These are phyloP conservation scores for Aristolochia fimbriata DNA, from an alignment of 164 flowering plant species.

Conservation along the genomic window DNA sequence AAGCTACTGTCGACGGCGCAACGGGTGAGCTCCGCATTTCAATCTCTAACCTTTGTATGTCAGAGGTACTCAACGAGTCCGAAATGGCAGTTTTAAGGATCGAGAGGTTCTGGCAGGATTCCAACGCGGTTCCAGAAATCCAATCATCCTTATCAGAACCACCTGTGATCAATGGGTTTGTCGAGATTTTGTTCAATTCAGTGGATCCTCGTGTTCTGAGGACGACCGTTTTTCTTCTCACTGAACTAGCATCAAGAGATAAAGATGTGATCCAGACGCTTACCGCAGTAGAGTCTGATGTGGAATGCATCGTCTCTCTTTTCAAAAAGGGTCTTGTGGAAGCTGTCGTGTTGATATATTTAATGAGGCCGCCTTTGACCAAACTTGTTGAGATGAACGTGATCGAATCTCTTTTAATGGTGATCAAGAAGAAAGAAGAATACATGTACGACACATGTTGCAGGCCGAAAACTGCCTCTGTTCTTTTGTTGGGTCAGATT, in stretches of 20 bases:
- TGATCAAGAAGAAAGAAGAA: conserved; percentile 32
- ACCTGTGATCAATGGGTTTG: conserved; percentile 56
- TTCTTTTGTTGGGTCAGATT: conserved; percentile 42
- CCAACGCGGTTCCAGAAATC: conserved; percentile 30
- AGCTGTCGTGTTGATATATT: conserved; percentile 61
- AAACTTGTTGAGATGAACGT: conserved; percentile 48
- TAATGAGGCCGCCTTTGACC: conserved; percentile 33
- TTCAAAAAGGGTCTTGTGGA: conserved; percentile 63
- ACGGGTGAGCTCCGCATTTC: conserved; percentile 37
- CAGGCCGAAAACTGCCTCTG: conserved; percentile 52
- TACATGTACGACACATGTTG: conserved; percentile 31
- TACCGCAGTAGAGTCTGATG: conserved; percentile 58
- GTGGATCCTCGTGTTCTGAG: conserved; percentile 43
- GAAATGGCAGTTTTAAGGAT: conserved; percentile 58
- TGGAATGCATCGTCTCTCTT: conserved; percentile 51
- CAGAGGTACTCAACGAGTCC: conserved; percentile 45
- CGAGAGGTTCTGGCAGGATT: conserved; percentile 45
- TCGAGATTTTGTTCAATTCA: conserved; percentile 68
- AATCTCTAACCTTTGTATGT: conserved; percentile 47
- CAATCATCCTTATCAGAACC: conserved; percentile 47
- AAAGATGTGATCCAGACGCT: conserved; percentile 49
- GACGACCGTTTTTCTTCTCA: conserved; percentile 46
- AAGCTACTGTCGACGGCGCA: conserved; percentile 39
- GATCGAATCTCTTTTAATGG: conserved; percentile 39
- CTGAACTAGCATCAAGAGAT: conserved; percentile 65